Evolutionary conservation across 2,329 filamentous ascomycete species (phyloP).

Genomic region (Penicillium expansum): DNA sequence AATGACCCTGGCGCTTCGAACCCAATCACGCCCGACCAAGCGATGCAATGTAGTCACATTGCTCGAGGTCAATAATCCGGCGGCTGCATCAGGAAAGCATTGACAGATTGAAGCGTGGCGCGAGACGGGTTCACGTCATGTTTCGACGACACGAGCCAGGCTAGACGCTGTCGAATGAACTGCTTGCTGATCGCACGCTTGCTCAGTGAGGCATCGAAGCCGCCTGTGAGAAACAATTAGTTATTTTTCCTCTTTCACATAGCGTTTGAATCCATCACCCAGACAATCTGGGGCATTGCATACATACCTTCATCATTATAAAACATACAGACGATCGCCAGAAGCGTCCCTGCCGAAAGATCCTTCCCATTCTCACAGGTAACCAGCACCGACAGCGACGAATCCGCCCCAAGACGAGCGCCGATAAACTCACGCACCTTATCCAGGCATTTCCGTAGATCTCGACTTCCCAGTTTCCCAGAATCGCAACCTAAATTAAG

Average conservation of each 20-base stretch:
- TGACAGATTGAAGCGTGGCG: constrained; percentile 84
- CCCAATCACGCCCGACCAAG: constrained; percentile 9
- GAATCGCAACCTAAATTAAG: constrained; percentile 64
- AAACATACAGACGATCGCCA: constrained; percentile 73
- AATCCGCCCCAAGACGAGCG: constrained; percentile 30
- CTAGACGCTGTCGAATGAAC: constrained; percentile 71
- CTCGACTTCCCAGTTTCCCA: constrained; percentile 77
- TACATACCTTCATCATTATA: constrained; percentile 62
- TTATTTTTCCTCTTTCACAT: constrained; percentile 18
- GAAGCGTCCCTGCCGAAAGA: constrained; percentile 71
- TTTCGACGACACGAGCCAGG: constrained; percentile 76
- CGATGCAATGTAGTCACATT: constrained; percentile 3
- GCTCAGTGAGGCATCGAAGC: constrained; percentile 29
- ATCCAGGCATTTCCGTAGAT: constrained; percentile 69
- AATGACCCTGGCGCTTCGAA: constrained; percentile 5
- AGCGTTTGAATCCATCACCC: constrained; percentile 17
- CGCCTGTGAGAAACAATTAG: constrained; percentile 26
- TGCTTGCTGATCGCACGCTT: constrained; percentile 62
- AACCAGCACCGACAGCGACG: constrained; percentile 51
- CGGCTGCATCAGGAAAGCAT: constrained; percentile 74
- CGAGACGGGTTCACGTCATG: constrained; percentile 80
- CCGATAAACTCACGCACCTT: constrained; percentile 59
- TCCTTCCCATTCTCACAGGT: constrained; percentile 77
- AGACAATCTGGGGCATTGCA: constrained; percentile 10
- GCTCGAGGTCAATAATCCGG: constrained; percentile 32